Conservation (phyloP, 257 asterid genomes). For the Asclepias syriaca region DNA sequence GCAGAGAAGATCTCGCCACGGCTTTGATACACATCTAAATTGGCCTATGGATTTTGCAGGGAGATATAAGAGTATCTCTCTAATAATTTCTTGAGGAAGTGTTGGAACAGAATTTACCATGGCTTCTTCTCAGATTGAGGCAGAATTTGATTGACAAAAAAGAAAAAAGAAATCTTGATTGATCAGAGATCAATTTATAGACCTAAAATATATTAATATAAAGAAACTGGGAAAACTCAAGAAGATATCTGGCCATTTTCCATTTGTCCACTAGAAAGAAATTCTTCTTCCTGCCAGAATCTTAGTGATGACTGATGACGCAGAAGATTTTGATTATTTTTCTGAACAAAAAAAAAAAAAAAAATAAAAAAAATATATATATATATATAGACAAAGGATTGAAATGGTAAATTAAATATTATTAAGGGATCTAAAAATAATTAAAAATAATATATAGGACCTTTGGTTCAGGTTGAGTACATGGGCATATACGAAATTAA, state of each 20-base stretch:
- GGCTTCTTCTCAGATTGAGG: not conserved
- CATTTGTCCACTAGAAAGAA: not conserved
- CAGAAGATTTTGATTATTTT: not conserved
- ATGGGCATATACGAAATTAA: no score
- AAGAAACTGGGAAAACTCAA: not conserved
- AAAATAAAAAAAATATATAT: no score
- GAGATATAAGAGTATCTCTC: constrained; percentile 23
- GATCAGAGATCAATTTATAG: not conserved
- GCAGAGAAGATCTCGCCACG: constrained; percentile 24
- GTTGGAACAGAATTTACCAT: not conserved
- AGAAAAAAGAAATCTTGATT: not conserved
- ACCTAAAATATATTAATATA: not conserved
- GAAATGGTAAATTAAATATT: no score
- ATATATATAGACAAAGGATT: no score
- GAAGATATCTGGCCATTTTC: not conserved
- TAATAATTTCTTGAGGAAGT: constrained; percentile 29
- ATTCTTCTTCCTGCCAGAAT: not conserved
- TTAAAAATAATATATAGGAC: no score
- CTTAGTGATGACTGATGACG: not conserved
- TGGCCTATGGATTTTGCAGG: constrained; percentile 31
- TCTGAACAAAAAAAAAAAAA: no score
- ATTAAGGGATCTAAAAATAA: not conserved
- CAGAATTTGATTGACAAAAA: not conserved
- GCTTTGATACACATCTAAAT: constrained; percentile 30
- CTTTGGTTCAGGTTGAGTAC: not conserved